These are phyloP conservation scores for Sporothrix brunneoviolacea DNA, from an alignment of 2,329 filamentous ascomycete species.

Conservation along the genomic window DNA sequence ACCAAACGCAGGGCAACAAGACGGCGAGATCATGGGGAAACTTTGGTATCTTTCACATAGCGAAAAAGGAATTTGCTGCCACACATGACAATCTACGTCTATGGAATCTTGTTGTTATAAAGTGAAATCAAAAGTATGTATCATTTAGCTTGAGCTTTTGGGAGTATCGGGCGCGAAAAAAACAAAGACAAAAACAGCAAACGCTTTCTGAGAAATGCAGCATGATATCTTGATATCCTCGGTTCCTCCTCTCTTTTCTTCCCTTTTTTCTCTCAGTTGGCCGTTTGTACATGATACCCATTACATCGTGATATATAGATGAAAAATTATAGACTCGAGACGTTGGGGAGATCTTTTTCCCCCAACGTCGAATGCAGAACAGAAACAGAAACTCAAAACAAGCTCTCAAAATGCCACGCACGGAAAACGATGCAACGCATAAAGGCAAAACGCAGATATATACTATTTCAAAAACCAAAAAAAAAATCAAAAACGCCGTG, in stretches of 20 bases:
- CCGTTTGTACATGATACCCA: conserved; percentile 2
- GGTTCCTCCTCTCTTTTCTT: neutral
- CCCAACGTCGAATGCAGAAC: neutral
- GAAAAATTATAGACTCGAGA: no score
- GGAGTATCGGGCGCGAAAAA: neutral
- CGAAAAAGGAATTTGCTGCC: no score
- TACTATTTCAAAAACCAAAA: neutral
- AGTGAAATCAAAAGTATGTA: neutral
- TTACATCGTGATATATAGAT: conserved; percentile 9
- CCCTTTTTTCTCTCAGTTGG: neutral
- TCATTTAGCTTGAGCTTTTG: neutral
- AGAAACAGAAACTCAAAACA: neutral
- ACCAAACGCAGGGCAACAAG: no score
- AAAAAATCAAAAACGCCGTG: neutral
- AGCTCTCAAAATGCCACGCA: neutral
- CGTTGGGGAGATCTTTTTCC: neutral
- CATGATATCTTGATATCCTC: neutral
- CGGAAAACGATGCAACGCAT: neutral
- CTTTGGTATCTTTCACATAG: no score
- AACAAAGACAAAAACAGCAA: no score
- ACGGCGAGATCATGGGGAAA: no score
- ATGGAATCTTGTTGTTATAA: no score
- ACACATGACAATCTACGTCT: no score
- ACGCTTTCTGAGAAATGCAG: no score
- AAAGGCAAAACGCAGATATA: neutral